Evolutionary conservation across 2,329 filamentous ascomycete genomes (phyloP).

Genomic region (Penicillium nordicum): DNA sequence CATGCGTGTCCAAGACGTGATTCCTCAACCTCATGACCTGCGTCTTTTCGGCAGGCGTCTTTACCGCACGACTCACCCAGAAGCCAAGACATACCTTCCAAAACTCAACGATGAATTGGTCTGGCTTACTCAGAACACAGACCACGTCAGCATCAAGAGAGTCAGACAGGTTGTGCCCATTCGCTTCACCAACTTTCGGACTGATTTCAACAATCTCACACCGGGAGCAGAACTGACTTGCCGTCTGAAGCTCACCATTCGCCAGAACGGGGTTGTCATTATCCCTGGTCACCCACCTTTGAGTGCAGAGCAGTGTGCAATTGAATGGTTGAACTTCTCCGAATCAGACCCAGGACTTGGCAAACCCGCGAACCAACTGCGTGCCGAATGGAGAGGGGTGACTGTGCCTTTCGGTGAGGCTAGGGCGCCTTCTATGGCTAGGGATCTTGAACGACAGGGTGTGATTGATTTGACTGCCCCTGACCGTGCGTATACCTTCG

Average conservation of each 20-base stretch:
- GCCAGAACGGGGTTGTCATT: constrained; percentile 4
- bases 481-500: constrained; percentile 57
- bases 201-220: constrained; percentile 25
- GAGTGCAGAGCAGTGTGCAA: constrained; percentile 19
- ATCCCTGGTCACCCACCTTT: background rate
- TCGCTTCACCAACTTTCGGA: constrained; percentile 53
- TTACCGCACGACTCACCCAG: constrained; percentile 30
- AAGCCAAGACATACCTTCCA: constrained; percentile 34
- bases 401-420: constrained; percentile 32
- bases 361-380: constrained; percentile 17
- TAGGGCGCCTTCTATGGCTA: background rate
- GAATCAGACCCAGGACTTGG: constrained; percentile 31
- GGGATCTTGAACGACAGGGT: background rate
- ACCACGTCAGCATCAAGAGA: constrained; percentile 41
- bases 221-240: constrained; percentile 26
- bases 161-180: constrained; percentile 47
- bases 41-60: constrained; percentile 41
- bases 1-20: constrained; percentile 40
- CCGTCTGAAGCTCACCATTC: constrained; percentile 29
- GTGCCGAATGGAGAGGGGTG: constrained; percentile 33
- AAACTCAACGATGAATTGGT: constrained; percentile 46
- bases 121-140: constrained; percentile 39
- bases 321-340: constrained; percentile 29
- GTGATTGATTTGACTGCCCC: constrained; percentile 23
- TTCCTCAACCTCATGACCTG: constrained; percentile 24